phyloP scores from a whole-genome alignment of 2,329 filamentous ascomycete genomes.

The Cercospora nicotianae region DNA sequence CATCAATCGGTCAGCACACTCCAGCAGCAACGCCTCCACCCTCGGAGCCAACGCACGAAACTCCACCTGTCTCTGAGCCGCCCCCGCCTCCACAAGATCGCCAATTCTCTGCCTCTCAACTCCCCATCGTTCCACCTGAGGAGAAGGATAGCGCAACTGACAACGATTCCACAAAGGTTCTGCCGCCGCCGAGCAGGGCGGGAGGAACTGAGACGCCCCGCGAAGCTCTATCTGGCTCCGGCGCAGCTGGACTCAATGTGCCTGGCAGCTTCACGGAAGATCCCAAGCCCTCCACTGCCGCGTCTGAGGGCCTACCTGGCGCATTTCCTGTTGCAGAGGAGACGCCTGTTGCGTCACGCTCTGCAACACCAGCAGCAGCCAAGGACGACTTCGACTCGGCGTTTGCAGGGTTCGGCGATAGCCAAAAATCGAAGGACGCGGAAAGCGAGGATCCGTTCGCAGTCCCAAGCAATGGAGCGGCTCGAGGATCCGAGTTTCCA shows the following conservation, averaged over 20 bases:
- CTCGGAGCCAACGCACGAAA: constrained; percentile 50
- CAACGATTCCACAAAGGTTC: constrained; percentile 58
- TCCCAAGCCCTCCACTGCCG: constrained; percentile 21
- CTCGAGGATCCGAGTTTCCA: constrained; percentile 68
- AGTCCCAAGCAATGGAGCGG: constrained; percentile 40
- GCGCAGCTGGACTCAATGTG: constrained; percentile 6
- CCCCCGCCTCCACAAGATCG: constrained; percentile 71
- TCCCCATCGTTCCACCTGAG: constrained; percentile 66
- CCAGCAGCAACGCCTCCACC: constrained; percentile 64
- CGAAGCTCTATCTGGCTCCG: constrained; percentile 19
- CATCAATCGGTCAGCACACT: constrained; percentile 46
- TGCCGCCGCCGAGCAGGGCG: constrained; percentile 38
- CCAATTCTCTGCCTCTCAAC: constrained; percentile 74
- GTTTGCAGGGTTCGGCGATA: constrained; percentile 69
- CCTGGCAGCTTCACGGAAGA: constrained; percentile 24
- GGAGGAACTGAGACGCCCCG: constrained; percentile 32
- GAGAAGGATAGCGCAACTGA: constrained; percentile 39
- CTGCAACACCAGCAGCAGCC: constrained; percentile 43
- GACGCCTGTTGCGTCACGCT: constrained; percentile 49
- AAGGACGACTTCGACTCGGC: constrained; percentile 77
- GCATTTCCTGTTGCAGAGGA: constrained; percentile 51
- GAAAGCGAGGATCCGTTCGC: constrained; percentile 39
- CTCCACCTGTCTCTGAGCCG: constrained; percentile 58
- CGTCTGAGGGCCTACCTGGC: constrained; percentile 45
- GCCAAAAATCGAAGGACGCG: constrained; percentile 32